phyloP scores from a whole-genome alignment of 768 basidiomycete species.

The Candolleomyces eurysporus region DNA sequence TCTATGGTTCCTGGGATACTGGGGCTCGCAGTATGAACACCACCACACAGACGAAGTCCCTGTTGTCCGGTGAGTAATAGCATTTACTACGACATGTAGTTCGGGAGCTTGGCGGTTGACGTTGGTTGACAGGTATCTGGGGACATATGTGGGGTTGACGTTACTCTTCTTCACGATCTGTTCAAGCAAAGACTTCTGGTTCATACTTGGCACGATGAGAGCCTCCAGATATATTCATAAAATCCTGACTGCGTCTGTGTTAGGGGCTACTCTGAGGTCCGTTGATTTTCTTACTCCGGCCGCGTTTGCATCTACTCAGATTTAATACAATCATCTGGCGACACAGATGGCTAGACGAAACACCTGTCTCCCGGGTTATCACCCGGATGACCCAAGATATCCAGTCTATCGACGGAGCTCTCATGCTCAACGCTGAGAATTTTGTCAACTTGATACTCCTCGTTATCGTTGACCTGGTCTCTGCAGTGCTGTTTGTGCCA shows the following conservation, averaged over 20 bases:
- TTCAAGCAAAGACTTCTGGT: background rate
- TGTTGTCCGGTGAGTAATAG: background rate
- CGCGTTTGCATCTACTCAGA: too few relatives aligned
- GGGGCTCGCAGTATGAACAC: background rate
- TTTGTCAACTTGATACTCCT: slow-evolving; percentile 28
- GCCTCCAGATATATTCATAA: background rate
- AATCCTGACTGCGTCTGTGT: background rate
- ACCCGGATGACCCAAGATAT: slow-evolving; percentile 70
- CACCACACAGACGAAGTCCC: background rate
- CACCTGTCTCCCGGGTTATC: slow-evolving; percentile 53
- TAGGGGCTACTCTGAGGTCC: slow-evolving; percentile 47
- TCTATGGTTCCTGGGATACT: background rate
- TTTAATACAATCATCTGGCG: too few relatives aligned
- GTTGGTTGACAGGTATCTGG: background rate
- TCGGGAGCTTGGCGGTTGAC: background rate
- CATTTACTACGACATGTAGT: background rate
- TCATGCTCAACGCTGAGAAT: slow-evolving; percentile 25
- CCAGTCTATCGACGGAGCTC: slow-evolving; percentile 48
- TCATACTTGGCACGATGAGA: background rate
- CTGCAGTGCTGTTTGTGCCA: slow-evolving; percentile 44
- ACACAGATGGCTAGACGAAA: slow-evolving; percentile 55
- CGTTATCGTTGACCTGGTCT: slow-evolving; percentile 41
- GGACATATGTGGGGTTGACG: background rate
- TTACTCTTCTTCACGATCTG: background rate
- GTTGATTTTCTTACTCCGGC: slow-evolving; percentile 39